Conservation (phyloP, 352 stramenopile species). For the Pythium folliculosum region DNA sequence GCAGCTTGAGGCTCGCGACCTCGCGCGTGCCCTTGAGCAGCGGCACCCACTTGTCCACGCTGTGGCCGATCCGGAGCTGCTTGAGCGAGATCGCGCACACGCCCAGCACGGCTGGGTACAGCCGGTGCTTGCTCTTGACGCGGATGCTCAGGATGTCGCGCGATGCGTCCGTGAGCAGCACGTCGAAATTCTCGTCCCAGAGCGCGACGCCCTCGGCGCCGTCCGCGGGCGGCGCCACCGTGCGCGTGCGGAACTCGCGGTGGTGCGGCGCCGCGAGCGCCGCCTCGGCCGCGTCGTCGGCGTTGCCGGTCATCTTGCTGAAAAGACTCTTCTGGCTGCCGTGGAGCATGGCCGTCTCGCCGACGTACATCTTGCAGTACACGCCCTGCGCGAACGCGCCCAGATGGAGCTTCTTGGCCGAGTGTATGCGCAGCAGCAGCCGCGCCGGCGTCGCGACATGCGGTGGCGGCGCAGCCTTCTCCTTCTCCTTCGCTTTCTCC, state of each 20-base stretch:
- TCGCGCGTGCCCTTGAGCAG: slow-evolving; percentile 28
- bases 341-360: slow-evolving; percentile 46
- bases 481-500: neutral
- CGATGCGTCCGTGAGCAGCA: slow-evolving; percentile 32
- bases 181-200: slow-evolving; percentile 64
- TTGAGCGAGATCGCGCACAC: slow-evolving; percentile 27
- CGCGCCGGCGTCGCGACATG: slow-evolving; percentile 13
- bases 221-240: slow-evolving; percentile 16
- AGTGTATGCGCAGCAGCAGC: slow-evolving; percentile 58
- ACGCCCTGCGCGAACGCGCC: slow-evolving; percentile 54
- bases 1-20: slow-evolving; percentile 26
- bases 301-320: slow-evolving; percentile 24
- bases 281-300: neutral
- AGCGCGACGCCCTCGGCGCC: slow-evolving; percentile 17
- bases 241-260: slow-evolving; percentile 53
- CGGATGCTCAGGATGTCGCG: slow-evolving; percentile 32
- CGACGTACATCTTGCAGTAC: slow-evolving; percentile 73
- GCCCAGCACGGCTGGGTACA: slow-evolving; percentile 23
- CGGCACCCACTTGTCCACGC: slow-evolving; percentile 29
- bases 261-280: slow-evolving; percentile 18
- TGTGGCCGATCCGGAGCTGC: slow-evolving; percentile 22
- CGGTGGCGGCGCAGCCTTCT: neutral
- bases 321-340: slow-evolving; percentile 44
- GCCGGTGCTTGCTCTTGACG: slow-evolving; percentile 29
- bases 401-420: slow-evolving; percentile 43